Evolutionary conservation across 441 rosid genomes (phyloP).

Genomic region (Adansonia gregorii): DNA sequence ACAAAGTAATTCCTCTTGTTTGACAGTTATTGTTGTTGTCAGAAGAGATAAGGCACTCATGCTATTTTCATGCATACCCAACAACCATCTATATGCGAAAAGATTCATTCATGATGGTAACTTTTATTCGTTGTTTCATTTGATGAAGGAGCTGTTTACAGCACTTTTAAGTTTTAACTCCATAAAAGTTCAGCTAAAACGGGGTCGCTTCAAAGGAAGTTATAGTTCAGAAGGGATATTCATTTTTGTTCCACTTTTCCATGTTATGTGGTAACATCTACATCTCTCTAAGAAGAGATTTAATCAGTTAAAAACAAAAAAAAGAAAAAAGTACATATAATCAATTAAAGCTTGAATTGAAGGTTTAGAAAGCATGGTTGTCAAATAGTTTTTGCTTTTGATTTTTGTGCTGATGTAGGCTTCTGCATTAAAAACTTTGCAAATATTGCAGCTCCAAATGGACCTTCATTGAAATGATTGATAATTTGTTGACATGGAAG

Average conservation of each 20-base stretch:
- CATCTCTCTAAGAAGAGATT: background rate
- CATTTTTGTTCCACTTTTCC: background rate
- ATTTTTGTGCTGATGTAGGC: background rate
- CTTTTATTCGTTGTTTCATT: background rate
- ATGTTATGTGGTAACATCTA: background rate
- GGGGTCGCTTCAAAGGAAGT: background rate
- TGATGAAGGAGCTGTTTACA: background rate
- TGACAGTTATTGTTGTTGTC: background rate
- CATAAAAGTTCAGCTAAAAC: background rate
- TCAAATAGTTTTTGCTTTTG: background rate
- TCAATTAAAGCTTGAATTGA: background rate
- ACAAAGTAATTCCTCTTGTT: background rate
- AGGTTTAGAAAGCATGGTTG: background rate
- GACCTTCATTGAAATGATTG: background rate
- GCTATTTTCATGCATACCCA: background rate
- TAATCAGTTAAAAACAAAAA: background rate
- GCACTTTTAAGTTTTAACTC: background rate
- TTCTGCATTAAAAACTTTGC: background rate
- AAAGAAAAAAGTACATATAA: too few species aligned
- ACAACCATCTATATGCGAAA: background rate
- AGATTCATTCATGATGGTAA: background rate
- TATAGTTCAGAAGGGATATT: background rate
- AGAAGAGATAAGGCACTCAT: background rate
- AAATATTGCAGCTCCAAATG: background rate
- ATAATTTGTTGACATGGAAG: too few species aligned